Conservation (phyloP, 2,329 filamentous ascomycete genomes). For the Neopestalotiopsis sp. region DNA sequence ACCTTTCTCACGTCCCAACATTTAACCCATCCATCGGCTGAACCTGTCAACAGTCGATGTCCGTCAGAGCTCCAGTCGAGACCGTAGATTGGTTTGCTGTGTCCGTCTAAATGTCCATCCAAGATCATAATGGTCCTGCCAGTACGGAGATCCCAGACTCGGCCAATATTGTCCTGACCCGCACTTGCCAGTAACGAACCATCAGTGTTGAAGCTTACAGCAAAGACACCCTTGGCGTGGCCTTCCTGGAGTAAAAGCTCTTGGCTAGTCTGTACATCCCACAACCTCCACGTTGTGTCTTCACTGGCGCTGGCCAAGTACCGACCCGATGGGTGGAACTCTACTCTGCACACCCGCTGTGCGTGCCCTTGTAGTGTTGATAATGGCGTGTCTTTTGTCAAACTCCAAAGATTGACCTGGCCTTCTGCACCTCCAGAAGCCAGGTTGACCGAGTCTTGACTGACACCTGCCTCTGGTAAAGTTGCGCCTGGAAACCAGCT, state of each 20-base stretch:
- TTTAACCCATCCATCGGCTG: conserved; percentile 93
- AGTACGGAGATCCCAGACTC: conserved; percentile 93
- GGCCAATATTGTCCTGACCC: conserved; percentile 92
- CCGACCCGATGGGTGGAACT: conserved; percentile 90
- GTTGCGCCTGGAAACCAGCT: conserved; percentile 89
- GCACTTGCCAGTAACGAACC: conserved; percentile 89
- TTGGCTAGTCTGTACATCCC: conserved; percentile 86
- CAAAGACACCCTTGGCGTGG: conserved; percentile 91
- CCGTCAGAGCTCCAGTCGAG: conserved; percentile 93
- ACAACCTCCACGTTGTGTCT: conserved; percentile 95
- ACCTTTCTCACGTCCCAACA: conserved; percentile 98
- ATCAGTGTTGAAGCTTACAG: conserved; percentile 87
- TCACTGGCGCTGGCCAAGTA: conserved; percentile 94
- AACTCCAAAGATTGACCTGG: conserved; percentile 86
- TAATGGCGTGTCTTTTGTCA: conserved; percentile 84
- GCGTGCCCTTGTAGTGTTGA: conserved; percentile 83
- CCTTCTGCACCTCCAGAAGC: conserved; percentile 91
- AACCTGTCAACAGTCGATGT: conserved; percentile 89
- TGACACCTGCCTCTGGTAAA: conserved; percentile 71
- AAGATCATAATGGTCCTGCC: conserved; percentile 95
- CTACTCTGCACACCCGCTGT: conserved; percentile 86
- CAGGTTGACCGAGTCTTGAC: conserved; percentile 77
- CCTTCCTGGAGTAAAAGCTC: conserved; percentile 92
- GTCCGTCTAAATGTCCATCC: conserved; percentile 80
- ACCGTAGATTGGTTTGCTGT: conserved; percentile 90